Base-by-base conservation (phyloP, 768 basidiomycete genomes). In the Lentinula sp. region DNA sequence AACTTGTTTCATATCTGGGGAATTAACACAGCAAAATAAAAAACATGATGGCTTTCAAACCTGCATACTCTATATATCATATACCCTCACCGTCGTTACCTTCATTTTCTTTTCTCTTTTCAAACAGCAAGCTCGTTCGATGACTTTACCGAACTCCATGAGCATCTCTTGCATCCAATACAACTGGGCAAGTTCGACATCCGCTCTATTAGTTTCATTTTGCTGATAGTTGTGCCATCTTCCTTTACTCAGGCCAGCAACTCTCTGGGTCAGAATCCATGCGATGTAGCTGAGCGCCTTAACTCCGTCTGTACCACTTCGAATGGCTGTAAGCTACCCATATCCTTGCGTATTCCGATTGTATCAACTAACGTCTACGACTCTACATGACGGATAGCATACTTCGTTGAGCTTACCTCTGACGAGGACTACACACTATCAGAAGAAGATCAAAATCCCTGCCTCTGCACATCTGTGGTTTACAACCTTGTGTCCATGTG, bases 401-500 rank as follows among this genome's bases (percentile, higher is more conserved):
- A 40, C n/a, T 56, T 56, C 55, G 37, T 23, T n/a, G 55, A 37
- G 13, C 40, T 56, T n/a, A 43, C 37, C 10, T 40, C 55, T 31
- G 21, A 56, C 21, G 39, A 28, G 7, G 39, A 40, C 6, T 56
- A 40, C 42, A 56, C 23, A 31, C 16, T 56, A 43, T 56, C 55
- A 21, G 40, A 18, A 6, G 55, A 56, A 43, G 55, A 56, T 23
- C 55, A 56, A 16, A 56, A 56, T 40, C 55, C 55, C 15, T 56
- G 55, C 9, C 18, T 43, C 8, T 56, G 55, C 39, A 56, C 55
- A 18, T 56, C 55, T 28, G 55, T 56, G 13, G 55, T 45, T 10
- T 56, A 56, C 28, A 56, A 56, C 40, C 55, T 56, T 40, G 55
- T 56, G 10, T 56, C 55, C 3, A 40, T 56, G 37, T 56, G 55